Base-by-base conservation (phyloP, 768 basidiomycete genomes). In the Plicaturopsis crispa region DNA sequence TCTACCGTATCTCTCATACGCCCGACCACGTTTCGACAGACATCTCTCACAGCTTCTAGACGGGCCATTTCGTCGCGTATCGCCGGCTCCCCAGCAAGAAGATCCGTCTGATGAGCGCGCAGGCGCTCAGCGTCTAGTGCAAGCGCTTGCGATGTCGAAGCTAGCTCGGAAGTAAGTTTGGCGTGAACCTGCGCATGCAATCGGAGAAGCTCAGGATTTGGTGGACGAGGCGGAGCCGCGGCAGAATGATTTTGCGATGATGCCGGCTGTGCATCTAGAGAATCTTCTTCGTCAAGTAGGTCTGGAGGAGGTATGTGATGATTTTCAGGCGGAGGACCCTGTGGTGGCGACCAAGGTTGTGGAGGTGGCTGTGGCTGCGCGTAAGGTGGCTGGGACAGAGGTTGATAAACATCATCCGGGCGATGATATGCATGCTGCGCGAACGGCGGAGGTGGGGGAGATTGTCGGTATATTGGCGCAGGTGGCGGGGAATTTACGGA, bases 1-100 rank as follows among this genome's bases (percentile, higher is more conserved):
- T 64, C 57, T 5, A 97, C 78, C 6, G 78, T 73, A 36, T 53
- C 70, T 32, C 69, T 71, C 46, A 87, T 62, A 47, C 87, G 75
- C 19, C 67, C 69, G 31, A 82, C 75, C 28, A 93, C 92, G 38
- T 71, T 77, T 48, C 67, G 72, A 61, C 96, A 98, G 19, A 99
- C 93, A 51, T 86, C 86, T 40, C 82, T 70, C 18, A 99, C 96
- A 16, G 93, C 94, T 62, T 88, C 85, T 26, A 99, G 68, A 12
- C 96, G 73, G 3, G 80, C 86, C 87, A 91, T 94, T 65, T 99
- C 96, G 62, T 99, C 96, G 37, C 80, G 77, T 45, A 99, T 87
- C 7, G 94, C 94, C 31, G 94, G 92, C 57, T 84, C 85, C 3
- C 93, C 96, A 42, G 82, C 74, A 33, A 84, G 73, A 47, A 98